phyloP scores from a whole-genome alignment of 140 eudicot species.

The Bidens hawaiensis region DNA sequence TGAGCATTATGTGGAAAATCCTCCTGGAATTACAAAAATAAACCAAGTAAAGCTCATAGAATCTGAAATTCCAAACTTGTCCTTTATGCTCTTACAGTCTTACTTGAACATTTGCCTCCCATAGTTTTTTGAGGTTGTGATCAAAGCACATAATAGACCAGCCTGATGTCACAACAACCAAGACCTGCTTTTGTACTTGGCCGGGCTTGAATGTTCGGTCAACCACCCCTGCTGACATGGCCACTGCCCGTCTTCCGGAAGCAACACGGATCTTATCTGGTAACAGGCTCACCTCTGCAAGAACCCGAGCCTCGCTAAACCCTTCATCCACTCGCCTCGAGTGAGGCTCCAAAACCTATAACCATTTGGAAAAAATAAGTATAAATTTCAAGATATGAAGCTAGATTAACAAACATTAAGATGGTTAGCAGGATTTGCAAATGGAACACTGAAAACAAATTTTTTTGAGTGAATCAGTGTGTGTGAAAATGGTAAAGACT shows the following conservation, averaged over 20 bases:
- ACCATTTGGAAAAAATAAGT: conserved; percentile 6
- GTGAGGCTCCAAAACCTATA: conserved; percentile 88
- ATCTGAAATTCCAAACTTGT: conserved; percentile 6
- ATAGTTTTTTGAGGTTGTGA: conserved; percentile 87
- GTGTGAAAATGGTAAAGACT: not conserved
- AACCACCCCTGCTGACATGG: conserved; percentile 94
- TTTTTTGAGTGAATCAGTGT: not conserved
- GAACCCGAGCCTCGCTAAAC: conserved; percentile 82
- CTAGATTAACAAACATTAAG: not conserved
- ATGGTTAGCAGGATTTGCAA: not conserved
- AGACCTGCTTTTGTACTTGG: conserved; percentile 79
- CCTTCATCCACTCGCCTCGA: conserved; percentile 90
- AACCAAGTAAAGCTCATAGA: conserved; percentile 2
- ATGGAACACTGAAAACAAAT: not conserved
- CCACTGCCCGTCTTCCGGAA: conserved; percentile 95
- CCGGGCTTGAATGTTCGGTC: conserved; percentile 60
- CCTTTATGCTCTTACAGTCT: not conserved
- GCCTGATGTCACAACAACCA: conserved; percentile 94
- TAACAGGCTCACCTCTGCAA: conserved; percentile 72
- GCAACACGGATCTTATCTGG: conserved; percentile 89
- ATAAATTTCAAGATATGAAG: not conserved
- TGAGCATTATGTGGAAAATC: conserved; percentile 95
- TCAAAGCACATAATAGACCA: conserved; percentile 99
- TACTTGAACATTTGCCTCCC: conserved; percentile 91
- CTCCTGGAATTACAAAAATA: conserved; percentile 64